Conservation (phyloP, 1,284 basidiomycete species). For the Microstroma glucosiphilum region DNA sequence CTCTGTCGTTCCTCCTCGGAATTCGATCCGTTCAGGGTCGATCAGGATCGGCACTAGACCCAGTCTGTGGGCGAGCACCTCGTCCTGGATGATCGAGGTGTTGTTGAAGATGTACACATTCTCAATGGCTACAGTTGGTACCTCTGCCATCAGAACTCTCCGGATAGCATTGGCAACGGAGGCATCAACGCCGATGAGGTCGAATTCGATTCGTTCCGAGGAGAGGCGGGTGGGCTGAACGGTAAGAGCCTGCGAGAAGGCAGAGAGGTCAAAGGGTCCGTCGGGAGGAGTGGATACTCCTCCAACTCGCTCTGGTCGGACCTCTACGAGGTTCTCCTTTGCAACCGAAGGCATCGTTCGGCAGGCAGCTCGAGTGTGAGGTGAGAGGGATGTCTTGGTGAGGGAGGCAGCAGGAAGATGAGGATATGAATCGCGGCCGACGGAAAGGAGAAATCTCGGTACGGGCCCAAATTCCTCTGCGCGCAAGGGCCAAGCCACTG, state of each 20-base stretch:
- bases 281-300: constrained; percentile 39
- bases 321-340: constrained; percentile 37
- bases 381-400: too few species aligned
- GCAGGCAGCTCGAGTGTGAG: too few species aligned
- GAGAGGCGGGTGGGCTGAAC: constrained; percentile 41
- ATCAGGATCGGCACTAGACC: constrained; percentile 84
- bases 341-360: constrained; percentile 20
- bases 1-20: constrained; percentile 53
- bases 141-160: constrained; percentile 88
- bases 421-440: too few species aligned
- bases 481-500: too few species aligned
- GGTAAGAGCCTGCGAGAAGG: constrained; percentile 25
- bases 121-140: constrained; percentile 76
- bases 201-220: constrained; percentile 67
- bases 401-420: too few species aligned
- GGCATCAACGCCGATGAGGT: constrained; percentile 90
- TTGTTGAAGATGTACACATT: constrained; percentile 92
- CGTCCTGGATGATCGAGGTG: constrained; percentile 87
- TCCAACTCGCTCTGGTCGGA: constrained; percentile 42
- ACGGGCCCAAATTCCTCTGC: too few species aligned
- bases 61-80: constrained; percentile 82
- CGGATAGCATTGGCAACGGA: constrained; percentile 92
- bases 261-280: constrained; percentile 24
- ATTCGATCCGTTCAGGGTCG: constrained; percentile 63
- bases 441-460: too few species aligned